Conservation (phyloP, 192 early-diverging fungal genomes). For the Coemansia sp. region DNA sequence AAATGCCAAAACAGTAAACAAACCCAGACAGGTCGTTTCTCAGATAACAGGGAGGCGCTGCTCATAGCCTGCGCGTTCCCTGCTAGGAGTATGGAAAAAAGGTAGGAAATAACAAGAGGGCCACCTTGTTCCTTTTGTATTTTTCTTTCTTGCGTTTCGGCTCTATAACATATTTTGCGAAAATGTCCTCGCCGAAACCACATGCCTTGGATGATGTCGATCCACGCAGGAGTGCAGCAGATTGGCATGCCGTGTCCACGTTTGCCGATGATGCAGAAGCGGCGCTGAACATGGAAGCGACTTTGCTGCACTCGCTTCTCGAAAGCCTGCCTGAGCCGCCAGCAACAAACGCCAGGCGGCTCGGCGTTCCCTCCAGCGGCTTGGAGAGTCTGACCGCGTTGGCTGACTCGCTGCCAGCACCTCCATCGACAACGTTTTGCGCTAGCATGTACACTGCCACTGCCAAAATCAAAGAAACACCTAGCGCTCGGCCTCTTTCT, state of each 20-base stretch:
- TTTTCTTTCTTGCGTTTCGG: not conserved
- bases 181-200: not conserved
- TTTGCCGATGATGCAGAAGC: not conserved
- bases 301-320: slow-evolving; percentile 41
- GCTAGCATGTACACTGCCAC: not conserved
- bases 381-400: slow-evolving; percentile 20
- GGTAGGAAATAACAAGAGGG: not conserved
- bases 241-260: not conserved
- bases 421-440: not conserved
- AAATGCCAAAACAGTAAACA: not conserved
- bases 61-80: not conserved
- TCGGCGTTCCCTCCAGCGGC: not conserved
- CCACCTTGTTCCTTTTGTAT: not conserved
- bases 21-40: not conserved
- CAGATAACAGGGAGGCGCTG: not conserved
- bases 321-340: slow-evolving; percentile 47
- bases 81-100: not conserved
- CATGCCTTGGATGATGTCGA: not conserved
- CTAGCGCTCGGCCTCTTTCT: not conserved
- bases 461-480: not conserved
- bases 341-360: not conserved
- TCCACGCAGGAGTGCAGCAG: not conserved
- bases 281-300: not conserved
- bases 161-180: not conserved
- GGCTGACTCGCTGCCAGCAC: slow-evolving; percentile 36